Evolutionary conservation across 495 filamentous ascomycete genomes (phyloP).

Genomic region (Melanomma pulvis-pyrius): DNA sequence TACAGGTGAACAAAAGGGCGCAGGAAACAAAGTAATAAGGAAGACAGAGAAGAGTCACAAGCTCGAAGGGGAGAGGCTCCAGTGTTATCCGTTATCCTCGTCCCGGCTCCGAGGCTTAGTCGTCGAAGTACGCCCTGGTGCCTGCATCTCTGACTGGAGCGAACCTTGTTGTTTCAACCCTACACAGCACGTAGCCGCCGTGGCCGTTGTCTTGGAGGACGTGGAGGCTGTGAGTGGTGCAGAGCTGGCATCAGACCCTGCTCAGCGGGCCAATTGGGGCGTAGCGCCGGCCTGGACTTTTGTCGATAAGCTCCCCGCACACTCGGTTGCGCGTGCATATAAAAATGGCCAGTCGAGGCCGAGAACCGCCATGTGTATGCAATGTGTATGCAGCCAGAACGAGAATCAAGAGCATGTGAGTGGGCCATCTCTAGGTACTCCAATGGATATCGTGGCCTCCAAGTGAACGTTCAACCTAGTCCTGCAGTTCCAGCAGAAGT

Average conservation of each 20-base stretch:
- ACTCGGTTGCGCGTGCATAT: constrained; percentile 2
- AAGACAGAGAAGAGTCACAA: constrained; percentile 23
- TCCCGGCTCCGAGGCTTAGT: constrained; percentile 16
- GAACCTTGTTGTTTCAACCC: constrained; percentile 13
- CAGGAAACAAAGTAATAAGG: constrained; percentile 3
- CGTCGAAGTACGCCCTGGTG: constrained; percentile 16
- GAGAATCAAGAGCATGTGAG: not conserved
- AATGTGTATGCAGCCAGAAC: not conserved
- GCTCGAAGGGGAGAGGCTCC: constrained; percentile 15
- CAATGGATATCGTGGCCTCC: too few species aligned
- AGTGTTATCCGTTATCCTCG: constrained; percentile 29
- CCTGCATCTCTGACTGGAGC: constrained; percentile 36
- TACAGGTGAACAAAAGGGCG: constrained; percentile 6
- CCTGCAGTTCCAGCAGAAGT: too few species aligned
- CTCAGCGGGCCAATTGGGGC: constrained; percentile 3
- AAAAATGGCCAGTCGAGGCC: not conserved
- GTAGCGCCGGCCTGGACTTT: constrained; percentile 7
- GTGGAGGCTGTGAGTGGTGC: constrained; percentile 23
- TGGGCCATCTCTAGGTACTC: not conserved
- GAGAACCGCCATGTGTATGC: not conserved
- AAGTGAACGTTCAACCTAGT: too few species aligned
- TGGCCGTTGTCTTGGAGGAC: constrained; percentile 17
- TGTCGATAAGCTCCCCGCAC: constrained; percentile 13
- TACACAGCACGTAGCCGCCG: constrained; percentile 30
- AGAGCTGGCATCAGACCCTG: not conserved